These are phyloP conservation scores for Podaxis sp. DNA, from an alignment of 768 basidiomycete genomes.

Conservation along the genomic window DNA sequence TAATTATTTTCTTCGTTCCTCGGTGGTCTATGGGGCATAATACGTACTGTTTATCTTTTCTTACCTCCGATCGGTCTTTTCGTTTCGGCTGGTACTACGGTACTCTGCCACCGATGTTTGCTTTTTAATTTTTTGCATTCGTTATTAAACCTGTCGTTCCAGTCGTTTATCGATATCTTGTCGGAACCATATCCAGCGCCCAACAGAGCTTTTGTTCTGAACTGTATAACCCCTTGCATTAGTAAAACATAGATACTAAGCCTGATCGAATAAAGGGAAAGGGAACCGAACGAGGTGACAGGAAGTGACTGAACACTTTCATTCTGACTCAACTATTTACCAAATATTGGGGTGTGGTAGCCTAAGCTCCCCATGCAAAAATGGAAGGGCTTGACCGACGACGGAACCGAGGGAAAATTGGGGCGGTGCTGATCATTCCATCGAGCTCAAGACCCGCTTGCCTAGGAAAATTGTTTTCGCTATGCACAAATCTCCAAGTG, in stretches of 20 bases:
- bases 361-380: too few species aligned
- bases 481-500: neutral
- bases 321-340: neutral
- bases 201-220: constrained; percentile 13
- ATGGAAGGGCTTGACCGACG: neutral
- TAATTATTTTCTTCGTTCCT: constrained; percentile 6
- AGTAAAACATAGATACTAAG: neutral
- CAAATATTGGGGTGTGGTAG: too few species aligned
- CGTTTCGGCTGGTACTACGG: constrained; percentile 19
- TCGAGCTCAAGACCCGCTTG: neutral
- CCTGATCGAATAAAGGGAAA: neutral
- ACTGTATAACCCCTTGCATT: neutral
- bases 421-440: neutral
- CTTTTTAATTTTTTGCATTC: constrained; percentile 18
- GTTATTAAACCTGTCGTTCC: constrained; percentile 5
- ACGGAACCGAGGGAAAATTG: neutral
- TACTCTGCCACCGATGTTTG: constrained; percentile 18
- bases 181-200: neutral
- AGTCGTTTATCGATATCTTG: neutral
- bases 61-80: constrained; percentile 17
- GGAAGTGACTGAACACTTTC: neutral
- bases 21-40: constrained; percentile 7
- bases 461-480: neutral
- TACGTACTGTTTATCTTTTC: constrained; percentile 14
- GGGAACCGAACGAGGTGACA: neutral